phyloP scores from a whole-genome alignment of 2,329 filamentous ascomycete genomes.

The Penicillium sp. region DNA sequence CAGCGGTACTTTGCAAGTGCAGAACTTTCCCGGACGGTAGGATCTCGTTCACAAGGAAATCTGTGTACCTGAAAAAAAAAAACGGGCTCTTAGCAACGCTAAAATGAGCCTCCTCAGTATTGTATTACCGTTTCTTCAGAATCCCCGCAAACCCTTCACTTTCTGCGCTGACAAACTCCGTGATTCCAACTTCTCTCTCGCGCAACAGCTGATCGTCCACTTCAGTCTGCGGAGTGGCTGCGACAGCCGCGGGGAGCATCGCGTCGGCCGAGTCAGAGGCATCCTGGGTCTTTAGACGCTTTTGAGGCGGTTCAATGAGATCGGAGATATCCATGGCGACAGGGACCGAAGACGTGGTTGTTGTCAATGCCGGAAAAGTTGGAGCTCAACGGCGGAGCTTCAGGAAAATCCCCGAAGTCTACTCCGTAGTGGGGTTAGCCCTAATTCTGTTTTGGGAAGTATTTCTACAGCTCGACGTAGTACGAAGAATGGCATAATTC shows the following conservation, averaged over 20 bases:
- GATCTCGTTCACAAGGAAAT: slow-evolving; percentile 93
- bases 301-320: slow-evolving; percentile 40
- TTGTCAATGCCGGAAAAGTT: slow-evolving; percentile 6
- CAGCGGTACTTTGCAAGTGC: slow-evolving; percentile 64
- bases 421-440: slow-evolving; percentile 29
- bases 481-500: background rate
- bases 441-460: slow-evolving; percentile 32
- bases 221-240: slow-evolving; percentile 18
- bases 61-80: slow-evolving; percentile 69
- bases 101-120: background rate
- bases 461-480: slow-evolving; percentile 2
- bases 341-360: slow-evolving; percentile 16
- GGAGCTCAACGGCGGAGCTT: slow-evolving; percentile 23
- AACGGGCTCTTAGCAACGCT: slow-evolving; percentile 7
- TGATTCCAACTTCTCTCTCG: slow-evolving; percentile 63
- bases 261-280: slow-evolving; percentile 21
- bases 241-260: slow-evolving; percentile 22
- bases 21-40: slow-evolving; percentile 74
- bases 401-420: slow-evolving; percentile 19
- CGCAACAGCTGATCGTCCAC: slow-evolving; percentile 40
- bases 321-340: slow-evolving; percentile 38
- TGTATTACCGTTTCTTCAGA: slow-evolving; percentile 66
- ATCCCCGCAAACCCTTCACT: slow-evolving; percentile 66
- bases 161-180: slow-evolving; percentile 63
- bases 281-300: slow-evolving; percentile 41